These are phyloP conservation scores for Coemansia asiatica DNA, from an alignment of 192 early-diverging fungal genomes.

Conservation along the genomic window DNA sequence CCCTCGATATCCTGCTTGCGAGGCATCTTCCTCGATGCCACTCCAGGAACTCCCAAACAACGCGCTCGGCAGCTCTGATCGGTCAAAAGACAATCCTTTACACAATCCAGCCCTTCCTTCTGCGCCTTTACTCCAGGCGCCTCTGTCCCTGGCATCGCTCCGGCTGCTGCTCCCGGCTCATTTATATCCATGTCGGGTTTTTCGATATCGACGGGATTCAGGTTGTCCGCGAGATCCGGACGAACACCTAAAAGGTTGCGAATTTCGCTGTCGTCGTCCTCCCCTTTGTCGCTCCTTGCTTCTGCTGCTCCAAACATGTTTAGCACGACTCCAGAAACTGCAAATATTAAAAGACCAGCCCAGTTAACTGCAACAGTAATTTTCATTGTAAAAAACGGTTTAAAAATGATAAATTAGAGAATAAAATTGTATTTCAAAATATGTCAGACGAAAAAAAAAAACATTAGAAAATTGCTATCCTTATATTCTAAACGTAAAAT, in stretches of 20 bases:
- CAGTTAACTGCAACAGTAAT: not conserved
- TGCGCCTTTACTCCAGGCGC: constrained; percentile 7
- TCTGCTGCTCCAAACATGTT: not conserved
- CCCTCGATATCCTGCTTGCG: constrained; percentile 42
- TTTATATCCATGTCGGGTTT: too few relatives aligned
- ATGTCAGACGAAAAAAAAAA: too few relatives aligned
- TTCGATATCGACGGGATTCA: constrained; percentile 7
- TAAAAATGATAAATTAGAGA: too few relatives aligned
- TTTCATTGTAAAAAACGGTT: not conserved
- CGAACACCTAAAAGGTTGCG: constrained; percentile 21
- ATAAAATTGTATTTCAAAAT: too few relatives aligned
- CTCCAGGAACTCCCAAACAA: constrained; percentile 49
- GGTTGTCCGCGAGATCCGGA: constrained; percentile 31
- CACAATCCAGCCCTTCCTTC: constrained; percentile 15
- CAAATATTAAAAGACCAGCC: constrained; percentile 3
- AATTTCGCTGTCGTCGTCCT: constrained; percentile 20
- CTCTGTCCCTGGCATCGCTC: not conserved
- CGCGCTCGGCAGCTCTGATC: constrained; percentile 48
- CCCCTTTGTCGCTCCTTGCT: not conserved
- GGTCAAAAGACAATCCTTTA: constrained; percentile 22
- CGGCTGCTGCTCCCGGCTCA: not conserved
- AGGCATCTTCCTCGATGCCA: constrained; percentile 34
- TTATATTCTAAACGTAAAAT: too few relatives aligned
- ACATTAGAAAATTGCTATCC: too few relatives aligned
- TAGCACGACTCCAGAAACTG: not conserved